A percentile compares a stretch with the other conserved stretches of the same genome.
These are phyloP conservation scores for Rhizopogon vesiculosus DNA, from an alignment of 768 basidiomycete species.

Conservation along the genomic window DNA sequence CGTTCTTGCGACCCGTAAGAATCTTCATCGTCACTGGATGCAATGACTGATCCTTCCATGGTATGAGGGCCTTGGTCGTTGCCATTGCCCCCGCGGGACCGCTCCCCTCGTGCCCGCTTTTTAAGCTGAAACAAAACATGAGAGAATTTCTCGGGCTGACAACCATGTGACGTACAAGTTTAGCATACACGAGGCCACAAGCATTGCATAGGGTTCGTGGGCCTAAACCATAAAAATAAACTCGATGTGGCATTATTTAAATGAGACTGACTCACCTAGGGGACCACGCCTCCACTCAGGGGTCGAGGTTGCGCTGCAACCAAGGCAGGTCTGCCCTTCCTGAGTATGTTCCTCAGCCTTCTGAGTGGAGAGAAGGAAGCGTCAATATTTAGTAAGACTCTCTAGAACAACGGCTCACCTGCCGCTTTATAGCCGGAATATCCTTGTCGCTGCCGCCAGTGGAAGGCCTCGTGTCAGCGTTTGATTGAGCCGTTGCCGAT, in stretches of 20 bases:
- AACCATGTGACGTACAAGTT: conserved; percentile 55
- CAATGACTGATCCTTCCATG: conserved; percentile 18
- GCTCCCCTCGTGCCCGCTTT: conserved; percentile 30
- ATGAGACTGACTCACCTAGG: conserved; percentile 50
- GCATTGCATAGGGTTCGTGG: conserved; percentile 84
- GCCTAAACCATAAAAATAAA: conserved; percentile 39
- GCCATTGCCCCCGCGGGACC: conserved; percentile 21
- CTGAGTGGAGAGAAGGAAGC: conserved; percentile 15
- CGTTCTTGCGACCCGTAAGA: conserved; percentile 31
- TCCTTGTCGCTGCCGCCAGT: conserved; percentile 25
- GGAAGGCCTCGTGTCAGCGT: conserved; percentile 21
- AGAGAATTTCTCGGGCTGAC: conserved; percentile 15
- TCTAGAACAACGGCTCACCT: conserved; percentile 28
- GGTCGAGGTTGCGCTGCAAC: conserved; percentile 79
- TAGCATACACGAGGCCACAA: conserved; percentile 83
- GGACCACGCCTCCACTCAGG: conserved; percentile 87
- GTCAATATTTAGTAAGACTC: conserved; percentile 18
- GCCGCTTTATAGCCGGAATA: conserved; percentile 25
- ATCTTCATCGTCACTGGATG: conserved; percentile 28
- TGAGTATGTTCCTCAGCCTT: conserved; percentile 39
- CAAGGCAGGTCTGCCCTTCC: conserved; percentile 74
- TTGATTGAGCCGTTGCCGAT: conserved; percentile 22
- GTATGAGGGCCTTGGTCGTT: conserved; percentile 27
- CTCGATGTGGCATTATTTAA: conserved; percentile 15
- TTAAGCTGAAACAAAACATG: conserved; percentile 19